A percentile compares a stretch with the other conserved stretches of the same genome.
Conservation (phyloP, 2,329 filamentous ascomycete species). For the Akanthomyces lecanii region DNA sequence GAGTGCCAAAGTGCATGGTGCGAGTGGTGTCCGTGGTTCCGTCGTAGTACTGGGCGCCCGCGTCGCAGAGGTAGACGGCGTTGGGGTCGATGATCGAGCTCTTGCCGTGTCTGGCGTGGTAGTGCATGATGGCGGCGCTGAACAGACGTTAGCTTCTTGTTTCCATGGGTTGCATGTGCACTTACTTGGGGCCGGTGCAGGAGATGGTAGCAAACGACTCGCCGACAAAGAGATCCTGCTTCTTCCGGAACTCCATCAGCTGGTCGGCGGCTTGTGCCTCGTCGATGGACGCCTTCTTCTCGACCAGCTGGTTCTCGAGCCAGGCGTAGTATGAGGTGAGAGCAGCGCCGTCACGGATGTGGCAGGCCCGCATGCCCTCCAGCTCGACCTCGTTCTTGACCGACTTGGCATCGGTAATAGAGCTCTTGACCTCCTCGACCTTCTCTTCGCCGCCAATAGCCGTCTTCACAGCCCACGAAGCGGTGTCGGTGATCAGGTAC, state of each 20-base stretch:
- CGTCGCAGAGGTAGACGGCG: slow-evolving; percentile 91
- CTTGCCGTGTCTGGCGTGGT: slow-evolving; percentile 77
- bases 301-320: slow-evolving; percentile 83
- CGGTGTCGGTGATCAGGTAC: slow-evolving; percentile 81
- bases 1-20: slow-evolving; percentile 85
- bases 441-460: slow-evolving; percentile 80
- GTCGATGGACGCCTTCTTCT: slow-evolving; percentile 69
- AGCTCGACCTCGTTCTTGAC: slow-evolving; percentile 89
- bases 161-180: slow-evolving; percentile 16
- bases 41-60: slow-evolving; percentile 92
- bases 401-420: slow-evolving; percentile 85
- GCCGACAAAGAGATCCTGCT: slow-evolving; percentile 73
- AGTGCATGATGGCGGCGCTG: slow-evolving; percentile 94
- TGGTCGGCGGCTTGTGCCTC: slow-evolving; percentile 92
- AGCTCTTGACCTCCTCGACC: slow-evolving; percentile 83
- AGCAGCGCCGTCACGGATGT: slow-evolving; percentile 88
- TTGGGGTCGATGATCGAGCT: slow-evolving; percentile 81
- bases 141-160: slow-evolving; percentile 17
- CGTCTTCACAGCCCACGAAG: slow-evolving; percentile 87
- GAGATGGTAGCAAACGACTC: slow-evolving; percentile 96
- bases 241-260: slow-evolving; percentile 69
- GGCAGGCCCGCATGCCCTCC: slow-evolving; percentile 88
- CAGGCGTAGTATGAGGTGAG: slow-evolving; percentile 92
- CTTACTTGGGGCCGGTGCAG: slow-evolving; percentile 74
- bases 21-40: slow-evolving; percentile 95